phyloP scores from a whole-genome alignment of 306 rosid genomes.

The Prosopis cineraria region DNA sequence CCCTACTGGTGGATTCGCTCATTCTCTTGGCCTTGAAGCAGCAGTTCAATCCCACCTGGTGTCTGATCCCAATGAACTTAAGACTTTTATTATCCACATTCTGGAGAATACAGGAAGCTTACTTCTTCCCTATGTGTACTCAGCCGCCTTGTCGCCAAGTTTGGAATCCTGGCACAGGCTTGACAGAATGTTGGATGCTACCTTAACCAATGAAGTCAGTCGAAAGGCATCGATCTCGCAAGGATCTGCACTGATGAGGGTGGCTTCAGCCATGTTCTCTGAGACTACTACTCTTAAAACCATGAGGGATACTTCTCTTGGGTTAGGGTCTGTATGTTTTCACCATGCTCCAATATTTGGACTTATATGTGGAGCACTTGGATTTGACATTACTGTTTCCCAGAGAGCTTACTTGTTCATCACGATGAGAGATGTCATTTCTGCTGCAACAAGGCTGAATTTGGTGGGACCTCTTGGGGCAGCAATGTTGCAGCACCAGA shows the following conservation, averaged over 20 bases:
- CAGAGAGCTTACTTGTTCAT: slow-evolving; percentile 89
- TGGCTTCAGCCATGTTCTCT: slow-evolving; percentile 67
- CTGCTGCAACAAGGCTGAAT: slow-evolving; percentile 90
- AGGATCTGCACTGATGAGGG: slow-evolving; percentile 87
- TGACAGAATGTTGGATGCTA: slow-evolving; percentile 69
- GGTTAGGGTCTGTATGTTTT: slow-evolving; percentile 54
- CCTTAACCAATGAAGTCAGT: slow-evolving; percentile 70
- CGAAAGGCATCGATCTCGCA: slow-evolving; percentile 82
- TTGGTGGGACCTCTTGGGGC: slow-evolving; percentile 86
- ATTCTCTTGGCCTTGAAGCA: slow-evolving; percentile 85
- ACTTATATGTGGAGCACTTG: slow-evolving; percentile 68
- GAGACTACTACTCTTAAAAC: slow-evolving; percentile 69
- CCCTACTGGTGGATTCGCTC: slow-evolving; percentile 94
- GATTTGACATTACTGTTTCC: slow-evolving; percentile 54
- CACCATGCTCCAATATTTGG: slow-evolving; percentile 90
- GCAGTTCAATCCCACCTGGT: slow-evolving; percentile 72
- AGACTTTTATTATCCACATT: slow-evolving; percentile 60
- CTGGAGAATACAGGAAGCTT: slow-evolving; percentile 86
- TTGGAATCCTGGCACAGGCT: slow-evolving; percentile 62
- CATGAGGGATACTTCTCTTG: slow-evolving; percentile 55
- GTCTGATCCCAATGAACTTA: slow-evolving; percentile 61
- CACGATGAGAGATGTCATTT: slow-evolving; percentile 77
- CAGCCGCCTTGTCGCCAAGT: slow-evolving; percentile 59
- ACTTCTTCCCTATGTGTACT: slow-evolving; percentile 78
- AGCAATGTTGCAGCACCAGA: slow-evolving; percentile 75